These are phyloP conservation scores for Fraxinus cuspidata DNA, from an alignment of 257 asterid genomes.

Conservation along the genomic window DNA sequence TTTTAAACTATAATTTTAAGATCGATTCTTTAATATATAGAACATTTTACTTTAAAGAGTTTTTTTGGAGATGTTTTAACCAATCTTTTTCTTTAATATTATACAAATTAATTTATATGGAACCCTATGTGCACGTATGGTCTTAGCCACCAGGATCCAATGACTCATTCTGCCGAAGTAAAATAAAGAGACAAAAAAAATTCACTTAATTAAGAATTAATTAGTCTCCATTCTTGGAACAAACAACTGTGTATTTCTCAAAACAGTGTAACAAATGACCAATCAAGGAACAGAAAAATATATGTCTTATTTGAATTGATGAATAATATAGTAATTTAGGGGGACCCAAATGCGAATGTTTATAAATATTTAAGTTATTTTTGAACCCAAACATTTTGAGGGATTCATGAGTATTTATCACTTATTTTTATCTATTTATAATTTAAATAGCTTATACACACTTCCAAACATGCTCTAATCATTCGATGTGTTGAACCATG, in stretches of 20 bases:
- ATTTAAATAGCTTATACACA: no score
- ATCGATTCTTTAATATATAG: no score
- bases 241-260: constrained; percentile 11
- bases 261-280: constrained; percentile 24
- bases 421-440: no score
- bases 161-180: constrained; percentile 33
- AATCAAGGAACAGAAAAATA: constrained; percentile 25
- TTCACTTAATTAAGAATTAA: neutral
- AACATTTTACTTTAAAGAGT: no score
- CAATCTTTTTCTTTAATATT: neutral
- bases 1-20: no score
- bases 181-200: neutral
- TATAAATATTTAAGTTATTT: no score
- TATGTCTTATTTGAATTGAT: constrained; percentile 1
- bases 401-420: no score
- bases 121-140: constrained; percentile 20
- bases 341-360: constrained; percentile 10
- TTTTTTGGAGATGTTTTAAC: no score
- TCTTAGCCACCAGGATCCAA: constrained; percentile 4
- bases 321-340: constrained; percentile 6
- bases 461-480: no score
- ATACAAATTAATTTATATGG: constrained; percentile 27
- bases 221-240: neutral
- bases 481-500: no score
- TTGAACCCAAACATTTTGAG: no score